These are phyloP conservation scores for Xylariomycetidae sp. DNA, from an alignment of 2,329 filamentous ascomycete species.

Conservation along the genomic window DNA sequence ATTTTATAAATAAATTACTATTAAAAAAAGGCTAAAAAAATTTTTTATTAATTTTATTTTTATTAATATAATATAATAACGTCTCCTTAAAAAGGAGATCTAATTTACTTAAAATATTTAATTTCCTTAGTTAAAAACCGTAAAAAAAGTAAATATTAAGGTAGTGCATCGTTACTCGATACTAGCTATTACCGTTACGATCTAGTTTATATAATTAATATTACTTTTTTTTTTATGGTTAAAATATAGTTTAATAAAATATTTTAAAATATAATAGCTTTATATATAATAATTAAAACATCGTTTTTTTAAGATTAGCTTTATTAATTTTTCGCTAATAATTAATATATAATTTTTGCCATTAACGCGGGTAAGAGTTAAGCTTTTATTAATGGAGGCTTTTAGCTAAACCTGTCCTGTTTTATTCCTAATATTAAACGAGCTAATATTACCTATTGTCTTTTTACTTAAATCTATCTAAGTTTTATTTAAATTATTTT, in stretches of 20 bases:
- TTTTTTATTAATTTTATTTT: neutral
- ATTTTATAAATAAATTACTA: neutral
- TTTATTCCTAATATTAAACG: no score
- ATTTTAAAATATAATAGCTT: neutral
- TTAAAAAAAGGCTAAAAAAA: neutral
- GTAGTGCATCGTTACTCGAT: neutral
- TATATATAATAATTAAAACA: neutral
- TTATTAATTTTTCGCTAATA: neutral
- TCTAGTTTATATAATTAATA: neutral
- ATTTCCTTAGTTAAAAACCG: neutral
- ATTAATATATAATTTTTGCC: neutral
- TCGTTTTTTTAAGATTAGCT: neutral
- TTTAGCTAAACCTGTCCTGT: no score
- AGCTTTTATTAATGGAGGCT: no score
- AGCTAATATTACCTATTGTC: no score
- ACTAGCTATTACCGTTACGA: no score
- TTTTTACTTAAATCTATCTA: neutral
- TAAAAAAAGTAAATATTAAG: neutral
- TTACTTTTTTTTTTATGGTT: neutral
- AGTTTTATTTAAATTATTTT: neutral
- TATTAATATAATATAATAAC: neutral
- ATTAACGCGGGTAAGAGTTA: no score
- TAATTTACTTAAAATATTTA: neutral
- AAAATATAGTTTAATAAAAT: neutral
- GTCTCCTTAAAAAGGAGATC: neutral